Base-by-base conservation (phyloP, 768 basidiomycete genomes). In the Cantharellus anzutake region DNA sequence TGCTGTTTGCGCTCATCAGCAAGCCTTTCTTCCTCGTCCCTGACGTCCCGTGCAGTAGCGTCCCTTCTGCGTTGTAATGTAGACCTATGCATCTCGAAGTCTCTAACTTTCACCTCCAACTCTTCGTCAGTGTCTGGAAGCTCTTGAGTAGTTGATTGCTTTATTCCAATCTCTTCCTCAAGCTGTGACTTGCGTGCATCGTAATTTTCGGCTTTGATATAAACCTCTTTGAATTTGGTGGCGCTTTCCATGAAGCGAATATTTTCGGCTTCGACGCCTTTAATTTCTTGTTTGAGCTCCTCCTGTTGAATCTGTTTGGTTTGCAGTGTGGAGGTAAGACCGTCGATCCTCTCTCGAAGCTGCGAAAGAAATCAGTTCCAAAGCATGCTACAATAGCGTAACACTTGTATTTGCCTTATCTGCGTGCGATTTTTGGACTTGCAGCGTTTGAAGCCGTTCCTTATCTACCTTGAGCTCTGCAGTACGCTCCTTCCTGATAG, bases 401-500 rank as follows among this genome's bases (percentile, higher is more conserved):
- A 64, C 69, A 61, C 11, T 11, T 11, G 29, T 48, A 7, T 37
- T 55, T n/a, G 75, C 73, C 64, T 89, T 87, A 67, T 93, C 89
- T 0, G 92, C 79, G 59, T 91, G 85, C 4, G 79, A 75, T 67
- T 96, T 96, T 71, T 97, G 90, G 29, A 77, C 74, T 20, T 81
- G 77, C 20, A 96, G 76, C 14, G 81, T 78, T 48, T 84, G 77
- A 3, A 97, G 76, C 5, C 84, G 80, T 67, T 89, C 94, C 64
- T 86, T 86, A 69, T 99, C 96, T 0, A 86, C 81, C 70, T 98
- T 99, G 60, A 96, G 77, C 59, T 97, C 94, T 1, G 84, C 79
- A 2, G 83, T 76, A 5, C 90, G 83, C 42, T 98, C 96, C 68
- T 98, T 98, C 57, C 93, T 81, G 20, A 98, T 75, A 42, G 71